These are phyloP conservation scores for Colletotrichum incanum DNA, from an alignment of 2,329 filamentous ascomycete species.

Conservation along the genomic window DNA sequence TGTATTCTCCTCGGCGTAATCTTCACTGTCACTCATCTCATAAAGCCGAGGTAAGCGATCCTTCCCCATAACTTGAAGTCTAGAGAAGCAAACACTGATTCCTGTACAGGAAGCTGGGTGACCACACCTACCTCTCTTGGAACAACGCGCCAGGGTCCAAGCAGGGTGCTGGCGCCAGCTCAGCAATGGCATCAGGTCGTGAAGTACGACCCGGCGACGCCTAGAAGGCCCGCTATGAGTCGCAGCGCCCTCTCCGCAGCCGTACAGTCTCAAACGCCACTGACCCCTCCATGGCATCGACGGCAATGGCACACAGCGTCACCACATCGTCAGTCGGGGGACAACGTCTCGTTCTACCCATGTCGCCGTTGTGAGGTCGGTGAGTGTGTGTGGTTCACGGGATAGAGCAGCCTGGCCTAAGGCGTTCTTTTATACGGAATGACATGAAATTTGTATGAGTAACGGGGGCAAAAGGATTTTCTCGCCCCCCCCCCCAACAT, in stretches of 20 bases:
- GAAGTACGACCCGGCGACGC: conserved; percentile 64
- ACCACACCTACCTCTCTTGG: conserved; percentile 98
- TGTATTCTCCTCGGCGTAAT: conserved; percentile 90
- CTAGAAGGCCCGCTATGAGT: conserved; percentile 54
- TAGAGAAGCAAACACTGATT: conserved; percentile 14
- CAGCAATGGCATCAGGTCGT: conserved; percentile 70
- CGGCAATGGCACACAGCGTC: conserved; percentile 23
- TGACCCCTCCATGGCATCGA: conserved; percentile 15
- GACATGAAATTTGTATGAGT: conserved; percentile 42
- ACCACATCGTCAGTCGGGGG: conserved; percentile 30
- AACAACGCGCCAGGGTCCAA: conserved; percentile 73
- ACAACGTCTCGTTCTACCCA: conserved; percentile 23
- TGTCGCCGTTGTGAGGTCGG: conserved; percentile 11
- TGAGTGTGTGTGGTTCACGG: neutral
- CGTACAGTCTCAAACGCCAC: conserved; percentile 30
- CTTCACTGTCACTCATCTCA: conserved; percentile 91
- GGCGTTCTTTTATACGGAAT: conserved; percentile 28
- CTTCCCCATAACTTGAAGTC: conserved; percentile 13
- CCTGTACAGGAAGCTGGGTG: conserved; percentile 86
- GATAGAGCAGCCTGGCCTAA: neutral
- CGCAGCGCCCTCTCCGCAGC: conserved; percentile 33
- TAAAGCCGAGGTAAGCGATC: conserved; percentile 82
- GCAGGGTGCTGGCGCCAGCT: conserved; percentile 58
- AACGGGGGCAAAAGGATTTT: conserved; percentile 13
- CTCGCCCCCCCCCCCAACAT: neutral